Percentiles rank a stretch among this genome's conserved stretches.
Conservation (phyloP, 306 rosid species). For the Ceratonia siliqua region DNA sequence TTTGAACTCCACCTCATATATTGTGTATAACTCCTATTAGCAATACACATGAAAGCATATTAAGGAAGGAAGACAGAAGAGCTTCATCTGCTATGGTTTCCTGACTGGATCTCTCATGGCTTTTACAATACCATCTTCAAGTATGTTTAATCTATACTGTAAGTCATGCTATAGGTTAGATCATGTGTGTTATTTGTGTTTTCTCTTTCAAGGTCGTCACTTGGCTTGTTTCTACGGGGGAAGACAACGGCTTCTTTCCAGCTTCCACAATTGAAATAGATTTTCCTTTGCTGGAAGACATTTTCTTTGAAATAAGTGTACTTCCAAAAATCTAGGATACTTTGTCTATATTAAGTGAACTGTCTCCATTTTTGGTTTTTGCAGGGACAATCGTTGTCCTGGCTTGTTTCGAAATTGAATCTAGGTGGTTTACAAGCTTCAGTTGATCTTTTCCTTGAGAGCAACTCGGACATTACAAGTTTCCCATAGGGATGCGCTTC, state of each 20-base stretch:
- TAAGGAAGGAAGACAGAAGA: too few relatives aligned
- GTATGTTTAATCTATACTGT: too few relatives aligned
- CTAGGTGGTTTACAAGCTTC: constrained; percentile 59
- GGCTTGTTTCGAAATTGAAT: constrained; percentile 85
- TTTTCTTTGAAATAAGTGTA: constrained; percentile 75
- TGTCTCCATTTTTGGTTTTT: constrained; percentile 62
- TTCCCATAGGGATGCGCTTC: constrained; percentile 93
- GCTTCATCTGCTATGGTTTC: too few relatives aligned
- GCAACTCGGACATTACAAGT: constrained; percentile 95
- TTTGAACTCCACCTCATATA: too few relatives aligned
- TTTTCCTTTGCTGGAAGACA: constrained; percentile 82
- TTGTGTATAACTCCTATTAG: too few relatives aligned
- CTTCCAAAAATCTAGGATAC: constrained; percentile 79
- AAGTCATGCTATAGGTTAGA: too few relatives aligned
- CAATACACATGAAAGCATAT: too few relatives aligned
- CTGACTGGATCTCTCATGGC: too few relatives aligned
- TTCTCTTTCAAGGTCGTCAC: too few relatives aligned
- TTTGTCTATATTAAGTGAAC: constrained; percentile 62
- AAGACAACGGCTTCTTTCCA: constrained; percentile 49
- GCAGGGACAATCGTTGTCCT: constrained; percentile 68
- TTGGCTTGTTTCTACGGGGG: constrained; percentile 53
- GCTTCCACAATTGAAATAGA: constrained; percentile 51
- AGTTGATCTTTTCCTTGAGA: constrained; percentile 62
- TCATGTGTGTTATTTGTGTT: too few relatives aligned
- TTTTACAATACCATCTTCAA: too few relatives aligned